Base-by-base conservation (phyloP, 2,329 filamentous ascomycete genomes). In the Cytospora schulzeri region DNA sequence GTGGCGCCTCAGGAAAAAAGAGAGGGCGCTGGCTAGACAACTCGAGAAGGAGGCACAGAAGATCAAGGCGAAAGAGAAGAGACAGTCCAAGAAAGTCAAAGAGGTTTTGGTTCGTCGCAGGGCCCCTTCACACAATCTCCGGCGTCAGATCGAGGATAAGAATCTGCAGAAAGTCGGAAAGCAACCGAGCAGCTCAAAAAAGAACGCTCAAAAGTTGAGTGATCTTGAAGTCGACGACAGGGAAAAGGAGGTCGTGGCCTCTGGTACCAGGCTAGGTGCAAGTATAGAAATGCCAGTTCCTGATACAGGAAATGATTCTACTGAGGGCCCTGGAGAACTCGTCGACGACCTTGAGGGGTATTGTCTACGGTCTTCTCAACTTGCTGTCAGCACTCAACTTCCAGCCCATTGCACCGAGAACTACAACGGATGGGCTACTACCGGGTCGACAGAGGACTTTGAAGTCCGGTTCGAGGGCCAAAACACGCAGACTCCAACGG, bases 41-140 rank as follows among this genome's bases (percentile, higher is more conserved):
- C 22, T 29, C 4, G 58, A 41, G 2, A 62, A 29, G 38, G 22
- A 57, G 26, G 35, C 28, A 17, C 29, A 64, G 52, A 55, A 31
- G 11, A 35, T 31, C 15, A 38, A 41, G 11, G 12, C 35, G 17
- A 64, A 64, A 48, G 57, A 24, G 0, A 64, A 61, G n/a, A 60
- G 52, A 19, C 57, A 45, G n/a, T 17, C 9, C 28, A 63, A 50
- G 28, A 66, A 66, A 29, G 48, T 35, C 53, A 64, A 64, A 33
- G 45, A 66, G 33, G 29, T 64, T 19, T 29, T 53, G 3, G 52
- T 66, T 2, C 64, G 64, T 45, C 64, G 64, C 29, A 62, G 55
- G 19, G 60, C 24, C 17, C 17, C 41, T 19, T 62, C 41, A 11
- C 5, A 50, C 4, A 35, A 31, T 14, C 52, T 56, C 14, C 53